phyloP scores from a whole-genome alignment of 2,329 filamentous ascomycete species.

The Verticillium zaregamsianum region DNA sequence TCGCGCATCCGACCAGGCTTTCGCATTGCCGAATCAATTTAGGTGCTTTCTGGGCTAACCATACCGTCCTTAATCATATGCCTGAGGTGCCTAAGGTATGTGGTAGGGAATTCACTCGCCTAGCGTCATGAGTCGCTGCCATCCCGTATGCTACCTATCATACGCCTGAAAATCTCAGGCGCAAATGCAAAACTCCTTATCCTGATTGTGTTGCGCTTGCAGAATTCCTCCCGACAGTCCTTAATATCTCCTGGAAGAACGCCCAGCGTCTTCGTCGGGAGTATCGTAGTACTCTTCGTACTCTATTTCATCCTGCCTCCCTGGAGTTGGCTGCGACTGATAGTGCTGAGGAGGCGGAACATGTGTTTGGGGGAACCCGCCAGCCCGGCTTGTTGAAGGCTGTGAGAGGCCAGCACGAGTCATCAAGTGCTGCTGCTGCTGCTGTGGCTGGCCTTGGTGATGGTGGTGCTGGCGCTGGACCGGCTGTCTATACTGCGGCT shows the following conservation, averaged over 20 bases:
- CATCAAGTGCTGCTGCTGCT: not conserved
- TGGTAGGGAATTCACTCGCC: not conserved
- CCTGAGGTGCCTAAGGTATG: not conserved
- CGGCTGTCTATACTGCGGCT: not conserved
- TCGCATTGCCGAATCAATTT: too few relatives aligned
- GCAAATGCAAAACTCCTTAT: not conserved
- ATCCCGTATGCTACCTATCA: not conserved
- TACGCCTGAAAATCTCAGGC: not conserved
- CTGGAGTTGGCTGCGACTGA: not conserved
- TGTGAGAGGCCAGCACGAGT: not conserved
- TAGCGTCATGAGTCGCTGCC: not conserved
- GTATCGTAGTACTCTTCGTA: constrained; percentile 2
- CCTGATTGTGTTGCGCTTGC: not conserved
- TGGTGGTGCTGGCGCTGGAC: not conserved
- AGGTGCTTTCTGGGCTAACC: not conserved
- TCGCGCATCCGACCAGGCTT: too few relatives aligned
- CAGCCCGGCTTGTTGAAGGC: not conserved
- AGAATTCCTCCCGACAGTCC: not conserved
- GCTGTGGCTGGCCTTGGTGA: not conserved
- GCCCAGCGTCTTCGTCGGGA: not conserved
- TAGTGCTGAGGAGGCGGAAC: not conserved
- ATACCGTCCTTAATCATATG: not conserved
- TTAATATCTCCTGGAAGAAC: not conserved
- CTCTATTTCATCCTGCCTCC: constrained; percentile 7
- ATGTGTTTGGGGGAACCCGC: not conserved